Evolutionary conservation across 1,284 basidiomycete species (phyloP).

Genomic region (Mycena citricolor): DNA sequence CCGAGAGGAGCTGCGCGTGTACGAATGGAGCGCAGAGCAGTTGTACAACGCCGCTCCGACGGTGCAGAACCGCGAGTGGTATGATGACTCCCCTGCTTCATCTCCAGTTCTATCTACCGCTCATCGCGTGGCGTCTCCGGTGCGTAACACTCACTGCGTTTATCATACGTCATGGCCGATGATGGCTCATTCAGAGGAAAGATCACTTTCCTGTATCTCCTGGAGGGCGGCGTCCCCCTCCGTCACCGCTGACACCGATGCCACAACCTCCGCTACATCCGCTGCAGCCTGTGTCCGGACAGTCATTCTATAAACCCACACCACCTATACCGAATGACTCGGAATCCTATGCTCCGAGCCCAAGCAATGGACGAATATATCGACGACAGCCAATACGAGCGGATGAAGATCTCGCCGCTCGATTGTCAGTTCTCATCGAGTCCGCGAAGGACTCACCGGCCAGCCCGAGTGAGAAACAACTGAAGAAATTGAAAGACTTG

Average conservation of each 20-base stretch:
- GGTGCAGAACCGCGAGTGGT: constrained; percentile 29
- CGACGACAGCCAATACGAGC: constrained; percentile 39
- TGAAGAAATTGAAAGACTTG: constrained; percentile 38
- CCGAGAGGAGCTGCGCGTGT: constrained; percentile 41
- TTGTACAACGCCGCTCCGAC: constrained; percentile 42
- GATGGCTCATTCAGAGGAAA: constrained; percentile 5
- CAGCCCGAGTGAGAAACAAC: constrained; percentile 28
- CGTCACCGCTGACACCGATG: constrained; percentile 45
- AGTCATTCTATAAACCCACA: constrained; percentile 34
- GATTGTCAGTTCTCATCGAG: constrained; percentile 43
- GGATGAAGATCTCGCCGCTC: constrained; percentile 40
- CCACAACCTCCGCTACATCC: constrained; percentile 37
- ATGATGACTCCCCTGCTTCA: constrained; percentile 25
- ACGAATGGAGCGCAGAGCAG: constrained; percentile 48
- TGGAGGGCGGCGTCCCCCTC: constrained; percentile 32
- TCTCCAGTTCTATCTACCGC: constrained; percentile 22
- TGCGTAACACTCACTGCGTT: constrained; percentile 5
- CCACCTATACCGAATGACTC: constrained; percentile 31
- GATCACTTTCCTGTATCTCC: constrained; percentile 11
- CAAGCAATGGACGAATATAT: constrained; percentile 25
- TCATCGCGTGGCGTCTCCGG: constrained; percentile 3
- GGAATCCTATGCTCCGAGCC: too few species aligned
- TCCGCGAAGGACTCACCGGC: constrained; percentile 35
- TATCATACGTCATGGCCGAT: constrained; percentile 15
- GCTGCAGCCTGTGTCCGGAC: too few species aligned